These are phyloP conservation scores for Penicillium arizonense DNA, from an alignment of 495 filamentous ascomycete species.

Conservation along the genomic window DNA sequence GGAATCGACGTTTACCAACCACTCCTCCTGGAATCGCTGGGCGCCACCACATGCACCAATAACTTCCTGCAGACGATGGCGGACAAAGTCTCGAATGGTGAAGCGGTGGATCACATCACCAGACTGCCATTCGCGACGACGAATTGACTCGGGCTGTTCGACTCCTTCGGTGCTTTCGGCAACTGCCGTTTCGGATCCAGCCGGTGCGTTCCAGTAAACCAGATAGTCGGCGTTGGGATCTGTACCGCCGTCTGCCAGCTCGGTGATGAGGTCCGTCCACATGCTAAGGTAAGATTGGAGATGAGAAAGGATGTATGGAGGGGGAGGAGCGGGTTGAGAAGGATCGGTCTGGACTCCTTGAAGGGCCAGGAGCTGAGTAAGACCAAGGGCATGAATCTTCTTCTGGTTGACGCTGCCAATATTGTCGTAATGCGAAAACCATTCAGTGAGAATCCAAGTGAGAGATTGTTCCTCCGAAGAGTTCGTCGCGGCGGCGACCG, in stretches of 20 bases:
- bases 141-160: constrained; percentile 65
- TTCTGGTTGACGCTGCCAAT: constrained; percentile 70
- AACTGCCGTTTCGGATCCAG: constrained; percentile 25
- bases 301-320: constrained; percentile 54
- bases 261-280: constrained; percentile 66
- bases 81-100: constrained; percentile 68
- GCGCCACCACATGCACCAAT: constrained; percentile 69
- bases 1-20: constrained; percentile 83
- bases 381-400: constrained; percentile 79
- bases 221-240: constrained; percentile 49
- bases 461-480: constrained; percentile 51
- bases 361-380: constrained; percentile 76
- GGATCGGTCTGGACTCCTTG: constrained; percentile 48
- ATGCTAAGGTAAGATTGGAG: constrained; percentile 67
- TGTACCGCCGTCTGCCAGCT: constrained; percentile 51
- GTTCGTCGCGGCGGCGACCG: constrained; percentile 39
- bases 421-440: constrained; percentile 84
- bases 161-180: constrained; percentile 32
- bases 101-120: constrained; percentile 71
- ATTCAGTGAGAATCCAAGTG: constrained; percentile 76
- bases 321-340: constrained; percentile 14
- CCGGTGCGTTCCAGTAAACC: constrained; percentile 49
- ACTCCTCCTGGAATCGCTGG: constrained; percentile 70
- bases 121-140: constrained; percentile 52
- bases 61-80: constrained; percentile 61